phyloP scores from a whole-genome alignment of 192 early-diverging fungal genomes.

The Umbelopsis sp. region DNA sequence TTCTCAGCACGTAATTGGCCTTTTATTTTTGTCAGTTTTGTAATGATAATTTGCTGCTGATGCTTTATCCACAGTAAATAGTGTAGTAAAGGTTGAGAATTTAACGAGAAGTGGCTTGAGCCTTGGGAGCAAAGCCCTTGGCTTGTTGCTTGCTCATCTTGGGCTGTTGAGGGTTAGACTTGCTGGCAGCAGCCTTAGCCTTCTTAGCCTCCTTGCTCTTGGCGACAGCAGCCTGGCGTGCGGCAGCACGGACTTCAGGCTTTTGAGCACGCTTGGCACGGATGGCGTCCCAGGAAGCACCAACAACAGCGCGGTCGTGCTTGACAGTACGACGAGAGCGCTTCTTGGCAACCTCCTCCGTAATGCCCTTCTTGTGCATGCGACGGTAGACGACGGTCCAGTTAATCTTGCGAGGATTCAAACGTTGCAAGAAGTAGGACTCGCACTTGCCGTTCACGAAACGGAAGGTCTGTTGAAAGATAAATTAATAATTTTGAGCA shows the following conservation, averaged over 20 bases:
- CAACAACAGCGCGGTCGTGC: constrained; percentile 94
- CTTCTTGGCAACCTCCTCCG: constrained; percentile 97
- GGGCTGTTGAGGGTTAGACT: constrained; percentile 39
- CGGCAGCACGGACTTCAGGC: constrained; percentile 92
- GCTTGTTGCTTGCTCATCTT: constrained; percentile 83
- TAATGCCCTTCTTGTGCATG: constrained; percentile 98
- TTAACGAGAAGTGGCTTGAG: constrained; percentile 84
- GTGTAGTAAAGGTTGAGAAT: constrained; percentile 4
- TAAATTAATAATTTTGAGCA: not conserved
- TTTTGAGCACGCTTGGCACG: constrained; percentile 97
- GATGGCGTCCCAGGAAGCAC: constrained; percentile 94
- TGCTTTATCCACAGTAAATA: too few species aligned
- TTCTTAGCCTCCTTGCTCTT: constrained; percentile 95
- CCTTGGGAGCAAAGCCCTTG: constrained; percentile 81
- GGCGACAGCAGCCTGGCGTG: constrained; percentile 81
- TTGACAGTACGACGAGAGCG: constrained; percentile 92
- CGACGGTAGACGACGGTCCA: constrained; percentile 98
- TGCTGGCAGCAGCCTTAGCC: constrained; percentile 75
- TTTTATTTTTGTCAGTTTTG: too few species aligned
- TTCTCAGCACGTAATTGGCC: too few species aligned
- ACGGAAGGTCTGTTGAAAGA: constrained; percentile 77
- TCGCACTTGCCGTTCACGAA: constrained; percentile 97
- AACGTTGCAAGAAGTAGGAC: constrained; percentile 95
- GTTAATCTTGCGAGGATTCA: constrained; percentile 97
- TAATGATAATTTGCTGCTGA: too few species aligned